phyloP scores from a whole-genome alignment of 2,329 filamentous ascomycete genomes.

The Spiromastix sp. region DNA sequence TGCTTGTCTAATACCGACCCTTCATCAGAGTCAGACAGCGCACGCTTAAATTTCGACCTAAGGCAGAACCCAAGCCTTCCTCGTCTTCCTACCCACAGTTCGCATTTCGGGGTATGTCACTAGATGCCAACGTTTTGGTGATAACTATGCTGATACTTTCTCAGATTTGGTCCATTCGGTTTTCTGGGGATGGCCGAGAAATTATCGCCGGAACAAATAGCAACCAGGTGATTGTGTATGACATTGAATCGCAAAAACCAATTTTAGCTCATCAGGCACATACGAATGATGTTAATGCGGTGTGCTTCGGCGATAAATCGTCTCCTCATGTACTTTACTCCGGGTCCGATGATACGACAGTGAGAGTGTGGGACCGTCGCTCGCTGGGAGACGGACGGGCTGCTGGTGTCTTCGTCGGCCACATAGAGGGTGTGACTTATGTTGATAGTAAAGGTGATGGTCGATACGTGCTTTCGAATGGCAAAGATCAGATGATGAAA shows the following conservation, averaged over 20 bases:
- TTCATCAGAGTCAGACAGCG: conserved; percentile 67
- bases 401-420: conserved; percentile 55
- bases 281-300: conserved; percentile 83
- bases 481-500: conserved; percentile 95
- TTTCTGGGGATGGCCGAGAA: conserved; percentile 83
- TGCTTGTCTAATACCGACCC: conserved; percentile 83
- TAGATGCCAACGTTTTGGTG: neutral
- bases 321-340: conserved; percentile 94
- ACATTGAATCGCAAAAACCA: conserved; percentile 69
- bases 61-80: too few relatives aligned
- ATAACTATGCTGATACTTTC: conserved; percentile 12
- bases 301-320: conserved; percentile 81
- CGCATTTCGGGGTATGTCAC: conserved; percentile 34
- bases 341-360: conserved; percentile 83
- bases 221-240: conserved; percentile 75
- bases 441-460: conserved; percentile 76
- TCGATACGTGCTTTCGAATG: conserved; percentile 85
- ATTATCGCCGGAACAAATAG: conserved; percentile 81
- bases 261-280: conserved; percentile 71
- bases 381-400: conserved; percentile 52
- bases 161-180: conserved; percentile 79
- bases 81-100: conserved; percentile 23
- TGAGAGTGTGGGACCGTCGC: conserved; percentile 93
- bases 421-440: conserved; percentile 51
- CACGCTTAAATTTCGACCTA: conserved; percentile 60